Evolutionary conservation across 1,139 yeast genomes (phyloP).

Genomic region (Kurtzmaniella quercitrusa): DNA sequence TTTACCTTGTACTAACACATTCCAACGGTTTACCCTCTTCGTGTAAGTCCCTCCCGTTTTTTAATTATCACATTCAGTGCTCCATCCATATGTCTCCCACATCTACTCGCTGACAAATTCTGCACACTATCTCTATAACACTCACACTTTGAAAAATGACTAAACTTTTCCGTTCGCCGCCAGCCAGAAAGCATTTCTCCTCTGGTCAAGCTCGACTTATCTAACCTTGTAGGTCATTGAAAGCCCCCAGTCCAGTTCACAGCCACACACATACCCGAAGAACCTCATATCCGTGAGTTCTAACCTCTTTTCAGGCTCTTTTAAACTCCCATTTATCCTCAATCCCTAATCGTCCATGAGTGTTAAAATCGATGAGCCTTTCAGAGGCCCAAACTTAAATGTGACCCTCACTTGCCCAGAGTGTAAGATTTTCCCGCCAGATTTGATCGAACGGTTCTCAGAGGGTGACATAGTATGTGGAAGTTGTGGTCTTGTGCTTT

Average conservation of each 20-base stretch:
- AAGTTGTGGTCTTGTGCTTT: conserved; percentile 87
- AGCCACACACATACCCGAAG: too few species aligned
- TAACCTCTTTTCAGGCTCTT: too few species aligned
- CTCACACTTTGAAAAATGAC: too few species aligned
- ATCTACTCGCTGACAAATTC: too few species aligned
- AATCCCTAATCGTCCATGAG: background rate
- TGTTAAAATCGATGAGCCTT: conserved; percentile 25
- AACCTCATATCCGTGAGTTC: too few species aligned
- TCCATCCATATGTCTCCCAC: too few species aligned
- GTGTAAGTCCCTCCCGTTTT: too few species aligned
- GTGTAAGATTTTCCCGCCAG: conserved; percentile 94
- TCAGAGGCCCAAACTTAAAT: conserved; percentile 69
- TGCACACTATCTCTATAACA: too few species aligned
- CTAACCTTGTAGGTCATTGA: background rate
- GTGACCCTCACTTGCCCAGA: conserved; percentile 93
- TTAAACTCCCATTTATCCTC: too few species aligned
- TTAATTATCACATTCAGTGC: too few species aligned
- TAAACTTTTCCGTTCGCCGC: background rate
- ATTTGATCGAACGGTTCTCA: conserved; percentile 87
- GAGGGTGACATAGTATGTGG: conserved; percentile 99
- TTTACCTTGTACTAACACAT: too few species aligned
- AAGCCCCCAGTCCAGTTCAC: background rate
- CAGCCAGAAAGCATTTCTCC: background rate
- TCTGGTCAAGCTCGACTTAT: background rate
- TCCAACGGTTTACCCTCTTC: too few species aligned